Conservation (phyloP, 805 yeast genomes). For the Komagataella mondaviorum region DNA sequence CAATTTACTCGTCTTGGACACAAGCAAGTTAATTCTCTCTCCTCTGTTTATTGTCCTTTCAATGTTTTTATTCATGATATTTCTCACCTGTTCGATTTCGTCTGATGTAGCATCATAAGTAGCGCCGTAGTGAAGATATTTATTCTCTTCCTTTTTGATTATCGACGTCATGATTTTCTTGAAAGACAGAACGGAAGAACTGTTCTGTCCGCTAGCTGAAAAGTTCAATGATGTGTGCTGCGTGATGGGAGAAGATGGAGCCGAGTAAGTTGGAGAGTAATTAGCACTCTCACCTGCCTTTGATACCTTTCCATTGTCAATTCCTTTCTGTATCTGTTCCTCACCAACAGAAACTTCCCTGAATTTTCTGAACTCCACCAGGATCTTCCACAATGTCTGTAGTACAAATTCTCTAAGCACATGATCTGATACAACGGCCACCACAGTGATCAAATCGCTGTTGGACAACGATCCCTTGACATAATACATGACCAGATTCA, state of each 20-base stretch:
- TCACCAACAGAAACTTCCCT: constrained; percentile 15
- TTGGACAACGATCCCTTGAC: constrained; percentile 30
- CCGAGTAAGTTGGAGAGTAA: not conserved
- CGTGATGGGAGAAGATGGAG: not conserved
- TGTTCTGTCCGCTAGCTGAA: constrained; percentile 2
- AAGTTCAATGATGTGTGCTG: not conserved
- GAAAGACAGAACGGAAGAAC: constrained; percentile 22
- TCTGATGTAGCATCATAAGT: constrained; percentile 10
- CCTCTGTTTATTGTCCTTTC: constrained; percentile 66
- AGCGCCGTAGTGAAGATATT: constrained; percentile 13
- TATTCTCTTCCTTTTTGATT: constrained; percentile 37
- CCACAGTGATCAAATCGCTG: constrained; percentile 37
- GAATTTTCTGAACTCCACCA: constrained; percentile 33
- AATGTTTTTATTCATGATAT: constrained; percentile 60
- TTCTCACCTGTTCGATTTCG: constrained; percentile 53
- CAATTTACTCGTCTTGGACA: constrained; percentile 67
- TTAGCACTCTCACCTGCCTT: not conserved
- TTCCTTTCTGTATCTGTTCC: not conserved
- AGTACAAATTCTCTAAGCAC: constrained; percentile 32
- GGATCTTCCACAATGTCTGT: constrained; percentile 32
- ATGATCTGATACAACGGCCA: constrained; percentile 29
- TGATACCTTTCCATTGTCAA: not conserved
- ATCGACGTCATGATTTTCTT: constrained; percentile 43
- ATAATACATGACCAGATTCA: constrained; percentile 25
- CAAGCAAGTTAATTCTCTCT: constrained; percentile 57